A percentile compares a stretch with the other conserved stretches of the same genome.
Evolutionary conservation across 768 basidiomycete genomes (phyloP).

Genomic region (Fibroporia radiculosa): DNA sequence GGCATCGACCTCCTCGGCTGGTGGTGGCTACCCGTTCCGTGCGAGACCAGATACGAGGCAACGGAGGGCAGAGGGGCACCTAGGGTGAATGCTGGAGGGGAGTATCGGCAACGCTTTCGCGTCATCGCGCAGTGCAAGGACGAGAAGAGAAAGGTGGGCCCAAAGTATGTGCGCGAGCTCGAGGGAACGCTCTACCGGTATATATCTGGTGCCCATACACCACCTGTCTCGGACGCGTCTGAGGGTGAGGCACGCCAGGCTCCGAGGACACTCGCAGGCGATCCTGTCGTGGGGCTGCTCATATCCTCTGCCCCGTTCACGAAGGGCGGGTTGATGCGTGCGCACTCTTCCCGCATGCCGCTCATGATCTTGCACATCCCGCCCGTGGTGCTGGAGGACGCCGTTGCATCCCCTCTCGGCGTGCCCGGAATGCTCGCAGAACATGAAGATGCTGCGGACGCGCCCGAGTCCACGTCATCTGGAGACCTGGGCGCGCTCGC

Average conservation of each 20-base stretch:
- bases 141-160: constrained; percentile 72
- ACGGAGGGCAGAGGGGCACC: not conserved
- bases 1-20: constrained; percentile 86
- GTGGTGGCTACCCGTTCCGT: constrained; percentile 73
- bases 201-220: constrained; percentile 1
- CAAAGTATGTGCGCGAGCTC: constrained; percentile 79
- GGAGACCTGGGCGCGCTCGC: constrained; percentile 40
- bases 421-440: not conserved
- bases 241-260: not conserved
- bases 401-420: not conserved
- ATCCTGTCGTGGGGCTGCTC: constrained; percentile 60
- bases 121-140: constrained; percentile 90
- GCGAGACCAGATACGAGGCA: not conserved
- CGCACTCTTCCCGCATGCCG: constrained; percentile 68
- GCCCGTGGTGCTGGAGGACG: constrained; percentile 18
- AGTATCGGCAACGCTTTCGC: constrained; percentile 48
- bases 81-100: not conserved
- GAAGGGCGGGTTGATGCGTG: constrained; percentile 56
- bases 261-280: not conserved
- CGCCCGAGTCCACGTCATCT: not conserved
- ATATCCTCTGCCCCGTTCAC: constrained; percentile 81
- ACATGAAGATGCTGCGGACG: constrained; percentile 5
- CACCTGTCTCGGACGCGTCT: not conserved
- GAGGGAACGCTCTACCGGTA: constrained; percentile 77
- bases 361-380: constrained; percentile 78